Evolutionary conservation across 495 filamentous ascomycete species (phyloP).

Genomic region (Podospora anserina): DNA sequence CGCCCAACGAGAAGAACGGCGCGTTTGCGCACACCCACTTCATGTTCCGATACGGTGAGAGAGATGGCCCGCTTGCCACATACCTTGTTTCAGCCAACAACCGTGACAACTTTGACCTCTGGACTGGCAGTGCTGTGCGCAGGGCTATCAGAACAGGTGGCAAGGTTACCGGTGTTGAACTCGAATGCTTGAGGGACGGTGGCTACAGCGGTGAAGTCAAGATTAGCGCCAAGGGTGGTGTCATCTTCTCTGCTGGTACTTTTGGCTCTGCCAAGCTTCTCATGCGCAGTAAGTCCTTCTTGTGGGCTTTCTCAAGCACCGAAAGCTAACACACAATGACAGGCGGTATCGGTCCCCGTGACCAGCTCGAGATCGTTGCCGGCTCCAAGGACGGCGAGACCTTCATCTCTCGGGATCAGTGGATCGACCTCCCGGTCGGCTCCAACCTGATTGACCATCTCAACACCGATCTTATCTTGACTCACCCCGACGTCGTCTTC

Average conservation of each 20-base stretch:
- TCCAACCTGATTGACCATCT: slow-evolving; percentile 71
- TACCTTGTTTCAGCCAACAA: slow-evolving; percentile 63
- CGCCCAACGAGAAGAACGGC: slow-evolving; percentile 61
- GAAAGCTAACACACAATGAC: slow-evolving; percentile 7
- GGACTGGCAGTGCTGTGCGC: slow-evolving; percentile 60
- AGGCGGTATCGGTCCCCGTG: slow-evolving; percentile 60
- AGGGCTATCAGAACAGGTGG: slow-evolving; percentile 61
- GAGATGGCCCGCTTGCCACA: slow-evolving; percentile 68
- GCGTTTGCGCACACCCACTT: slow-evolving; percentile 65
- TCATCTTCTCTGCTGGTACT: slow-evolving; percentile 66
- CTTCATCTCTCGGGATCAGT: slow-evolving; percentile 49
- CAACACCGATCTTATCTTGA: slow-evolving; percentile 63
- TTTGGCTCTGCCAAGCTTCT: slow-evolving; percentile 74
- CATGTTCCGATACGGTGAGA: slow-evolving; percentile 64
- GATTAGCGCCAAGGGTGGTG: slow-evolving; percentile 57
- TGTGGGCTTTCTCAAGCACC: not conserved
- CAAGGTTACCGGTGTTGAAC: slow-evolving; percentile 63
- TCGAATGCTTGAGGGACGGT: slow-evolving; percentile 53
- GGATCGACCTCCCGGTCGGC: slow-evolving; percentile 74
- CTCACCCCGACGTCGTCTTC: slow-evolving; percentile 57
- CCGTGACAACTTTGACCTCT: slow-evolving; percentile 62
- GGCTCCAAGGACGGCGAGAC: slow-evolving; percentile 48
- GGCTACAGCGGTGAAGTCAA: slow-evolving; percentile 59
- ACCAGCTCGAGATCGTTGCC: slow-evolving; percentile 57
- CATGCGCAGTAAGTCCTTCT: slow-evolving; percentile 36